Evolutionary conservation across 2,329 filamentous ascomycete genomes (phyloP).

Genomic region (Chaetoscypha palmicola): DNA sequence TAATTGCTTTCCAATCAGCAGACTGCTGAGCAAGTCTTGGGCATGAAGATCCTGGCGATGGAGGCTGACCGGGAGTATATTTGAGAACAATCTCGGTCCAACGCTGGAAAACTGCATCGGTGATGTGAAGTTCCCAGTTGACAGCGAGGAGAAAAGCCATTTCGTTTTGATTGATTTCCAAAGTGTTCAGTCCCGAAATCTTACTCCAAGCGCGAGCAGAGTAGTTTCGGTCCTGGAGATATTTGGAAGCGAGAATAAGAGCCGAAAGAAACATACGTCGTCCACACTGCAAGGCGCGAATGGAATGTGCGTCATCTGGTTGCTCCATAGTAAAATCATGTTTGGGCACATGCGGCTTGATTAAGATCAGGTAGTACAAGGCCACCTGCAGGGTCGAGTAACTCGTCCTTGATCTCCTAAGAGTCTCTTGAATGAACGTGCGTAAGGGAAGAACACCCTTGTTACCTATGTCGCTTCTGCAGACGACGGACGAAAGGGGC

Average conservation of each 20-base stretch:
- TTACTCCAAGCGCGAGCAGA: conserved; percentile 98
- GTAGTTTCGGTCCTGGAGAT: conserved; percentile 95
- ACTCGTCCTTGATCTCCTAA: conserved; percentile 89
- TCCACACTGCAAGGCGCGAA: conserved; percentile 84
- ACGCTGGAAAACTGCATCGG: conserved; percentile 78
- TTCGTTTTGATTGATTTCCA: conserved; percentile 96
- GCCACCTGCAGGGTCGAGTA: conserved; percentile 97
- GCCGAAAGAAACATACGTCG: conserved; percentile 96
- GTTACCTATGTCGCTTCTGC: conserved; percentile 63
- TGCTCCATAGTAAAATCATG: conserved; percentile 85
- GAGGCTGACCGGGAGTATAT: conserved; percentile 55
- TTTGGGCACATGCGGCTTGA: conserved; percentile 81
- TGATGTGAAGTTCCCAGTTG: conserved; percentile 91
- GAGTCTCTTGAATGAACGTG: conserved; percentile 95
- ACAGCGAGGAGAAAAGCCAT: conserved; percentile 84
- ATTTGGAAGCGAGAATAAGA: conserved; percentile 93
- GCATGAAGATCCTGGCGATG: conserved; percentile 40
- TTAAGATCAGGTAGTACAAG: conserved; percentile 89
- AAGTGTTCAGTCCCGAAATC: conserved; percentile 89
- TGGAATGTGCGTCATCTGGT: conserved; percentile 60
- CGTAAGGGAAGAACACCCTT: conserved; percentile 82
- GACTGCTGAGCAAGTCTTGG: conserved; percentile 23
- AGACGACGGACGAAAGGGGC: conserved; percentile 78
- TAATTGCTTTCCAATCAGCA: conserved; percentile 50
- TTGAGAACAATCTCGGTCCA: conserved; percentile 92